Evolutionary conservation across 495 filamentous ascomycete species (phyloP), one percentile per base, ranked within the genome.

Genomic region (Emericellopsis terricola): DNA sequence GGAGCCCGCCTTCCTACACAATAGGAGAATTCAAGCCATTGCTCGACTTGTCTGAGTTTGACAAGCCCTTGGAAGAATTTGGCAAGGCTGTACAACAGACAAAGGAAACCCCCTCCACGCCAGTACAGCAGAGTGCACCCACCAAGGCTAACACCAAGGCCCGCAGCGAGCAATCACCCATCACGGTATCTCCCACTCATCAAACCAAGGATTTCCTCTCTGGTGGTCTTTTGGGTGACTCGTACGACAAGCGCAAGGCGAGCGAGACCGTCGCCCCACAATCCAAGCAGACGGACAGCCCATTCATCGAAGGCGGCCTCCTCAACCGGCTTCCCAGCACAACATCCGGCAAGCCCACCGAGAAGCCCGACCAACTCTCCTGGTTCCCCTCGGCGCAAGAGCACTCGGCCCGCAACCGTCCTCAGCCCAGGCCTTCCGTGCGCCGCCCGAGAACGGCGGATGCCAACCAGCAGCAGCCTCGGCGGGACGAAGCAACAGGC

Each of bases 21-120:
- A 58, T 72, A 19, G 69, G 67, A 13, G 56, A 64, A 1, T 69
- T 72, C 47, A 55, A 65, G 33, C 73, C 74, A 1, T 50, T 73
- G 8, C 35, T 73, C 4, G 64, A 73, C 34, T 37, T 64, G 34
- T 50, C 57, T 31, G 49, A 59, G 9, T 65, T 71, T 38, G 58
- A 62, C 19, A 54, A 55, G 24, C 53, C 55, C 13, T 18, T 57
- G 15, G 47, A 52, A 20, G 48, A 59, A 15, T 53, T 51, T 15
- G 57, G 46, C 2, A 51, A 55, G 15, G 49, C 53, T 29, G 44
- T 43, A 1, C 14, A 42, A 1, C 38, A 27, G 29, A 10, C 28
- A 14, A 33, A 19, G 19, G 17, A 15, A 15, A 6, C 10, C 8
- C 15, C 15, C 7, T 17, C 38, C n/a, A 36, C 24, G 29, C 27